A percentile compares a stretch with the other conserved stretches of the same genome.
These are phyloP conservation scores for Colletotrichum orchidophilum DNA, from an alignment of 2,329 filamentous ascomycete genomes.

Conservation along the genomic window DNA sequence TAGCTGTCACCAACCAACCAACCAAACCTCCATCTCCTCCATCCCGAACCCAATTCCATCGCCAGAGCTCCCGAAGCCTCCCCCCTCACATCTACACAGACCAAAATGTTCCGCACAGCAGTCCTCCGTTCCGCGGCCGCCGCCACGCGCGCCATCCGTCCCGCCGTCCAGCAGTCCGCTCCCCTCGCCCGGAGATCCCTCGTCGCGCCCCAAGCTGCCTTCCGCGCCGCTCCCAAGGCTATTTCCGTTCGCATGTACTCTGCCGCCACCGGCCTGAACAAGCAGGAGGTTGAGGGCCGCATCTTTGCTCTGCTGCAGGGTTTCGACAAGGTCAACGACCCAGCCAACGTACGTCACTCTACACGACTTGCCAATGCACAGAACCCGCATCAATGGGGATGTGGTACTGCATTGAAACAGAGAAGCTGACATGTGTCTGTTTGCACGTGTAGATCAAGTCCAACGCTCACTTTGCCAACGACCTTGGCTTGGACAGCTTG, in stretches of 20 bases:
- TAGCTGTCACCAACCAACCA: constrained; percentile 9
- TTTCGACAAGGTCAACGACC: constrained; percentile 92
- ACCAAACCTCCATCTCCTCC: constrained; percentile 12
- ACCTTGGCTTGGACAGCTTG: constrained; percentile 95
- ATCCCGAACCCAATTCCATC: constrained; percentile 5
- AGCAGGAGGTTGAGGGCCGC: constrained; percentile 88
- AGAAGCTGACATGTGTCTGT: neutral
- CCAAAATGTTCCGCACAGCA: constrained; percentile 89
- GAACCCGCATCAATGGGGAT: neutral
- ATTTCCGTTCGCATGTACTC: constrained; percentile 83
- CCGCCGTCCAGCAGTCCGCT: constrained; percentile 66
- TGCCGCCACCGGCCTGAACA: constrained; percentile 78
- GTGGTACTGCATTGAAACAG: neutral
- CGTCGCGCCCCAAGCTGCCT: constrained; percentile 66
- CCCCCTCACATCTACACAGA: constrained; percentile 21
- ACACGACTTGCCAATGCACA: neutral
- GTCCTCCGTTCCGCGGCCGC: constrained; percentile 80
- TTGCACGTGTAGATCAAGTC: constrained; percentile 74
- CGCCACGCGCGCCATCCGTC: constrained; percentile 59
- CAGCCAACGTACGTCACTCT: constrained; percentile 64
- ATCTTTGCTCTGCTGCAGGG: constrained; percentile 93
- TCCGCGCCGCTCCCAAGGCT: constrained; percentile 69
- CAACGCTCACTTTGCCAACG: constrained; percentile 92
- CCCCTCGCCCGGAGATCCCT: constrained; percentile 58
- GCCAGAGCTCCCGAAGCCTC: constrained; percentile 7